Evolutionary conservation across 2,329 filamentous ascomycete genomes (phyloP).

Genomic region (Nemania serpens): DNA sequence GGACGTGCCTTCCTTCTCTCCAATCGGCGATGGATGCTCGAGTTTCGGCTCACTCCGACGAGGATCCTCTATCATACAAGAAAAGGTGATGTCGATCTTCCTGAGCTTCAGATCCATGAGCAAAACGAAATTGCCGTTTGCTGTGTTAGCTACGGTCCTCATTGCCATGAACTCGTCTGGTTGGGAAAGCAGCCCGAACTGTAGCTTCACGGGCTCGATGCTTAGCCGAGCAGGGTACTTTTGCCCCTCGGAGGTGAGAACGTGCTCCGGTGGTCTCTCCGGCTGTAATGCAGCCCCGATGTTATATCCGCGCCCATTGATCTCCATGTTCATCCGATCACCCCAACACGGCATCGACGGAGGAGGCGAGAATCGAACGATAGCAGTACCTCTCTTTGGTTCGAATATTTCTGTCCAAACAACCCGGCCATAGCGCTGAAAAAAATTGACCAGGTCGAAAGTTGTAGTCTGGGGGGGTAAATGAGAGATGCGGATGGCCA

Average conservation of each 20-base stretch:
- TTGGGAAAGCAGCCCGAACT: conserved; percentile 35
- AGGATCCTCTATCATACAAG: conserved; percentile 35
- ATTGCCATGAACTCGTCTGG: conserved; percentile 64
- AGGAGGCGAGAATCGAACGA: conserved; percentile 32
- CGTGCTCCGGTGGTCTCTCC: not conserved
- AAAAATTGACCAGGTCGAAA: conserved; percentile 26
- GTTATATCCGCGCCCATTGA: conserved; percentile 16
- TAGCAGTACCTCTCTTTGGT: conserved; percentile 10
- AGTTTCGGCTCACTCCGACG: conserved; percentile 27
- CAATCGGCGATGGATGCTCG: conserved; percentile 19
- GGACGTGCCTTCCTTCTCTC: conserved; percentile 24
- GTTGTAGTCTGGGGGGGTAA: conserved; percentile 27
- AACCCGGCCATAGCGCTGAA: conserved; percentile 28
- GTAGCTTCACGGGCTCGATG: conserved; percentile 25
- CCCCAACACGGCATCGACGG: conserved; percentile 30
- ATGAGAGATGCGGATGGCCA: conserved; percentile 26
- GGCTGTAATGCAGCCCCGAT: conserved; percentile 21
- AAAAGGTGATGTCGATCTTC: conserved; percentile 49
- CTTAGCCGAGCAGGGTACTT: conserved; percentile 22
- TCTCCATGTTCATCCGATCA: conserved; percentile 19
- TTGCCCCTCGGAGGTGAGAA: conserved; percentile 22
- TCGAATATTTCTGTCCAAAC: conserved; percentile 30
- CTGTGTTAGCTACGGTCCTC: conserved; percentile 46
- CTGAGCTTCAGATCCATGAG: conserved; percentile 47
- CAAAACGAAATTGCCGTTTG: conserved; percentile 40